These are phyloP conservation scores for Tylopilus cervinicoccineus DNA, from an alignment of 768 basidiomycete species.

Conservation along the genomic window DNA sequence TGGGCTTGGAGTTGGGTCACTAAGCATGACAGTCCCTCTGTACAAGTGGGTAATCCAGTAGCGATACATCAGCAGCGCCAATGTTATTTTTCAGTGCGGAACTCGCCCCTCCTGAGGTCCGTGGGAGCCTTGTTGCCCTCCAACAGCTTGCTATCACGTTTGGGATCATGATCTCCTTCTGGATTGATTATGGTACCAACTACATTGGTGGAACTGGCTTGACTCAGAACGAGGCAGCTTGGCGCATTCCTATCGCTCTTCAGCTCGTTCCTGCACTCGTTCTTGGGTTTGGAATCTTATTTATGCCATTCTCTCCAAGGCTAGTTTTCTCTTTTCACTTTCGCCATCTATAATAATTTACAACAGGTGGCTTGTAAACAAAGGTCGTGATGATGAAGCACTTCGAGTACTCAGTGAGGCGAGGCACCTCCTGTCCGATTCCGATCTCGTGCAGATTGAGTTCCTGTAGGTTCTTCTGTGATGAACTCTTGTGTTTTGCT, in stretches of 20 bases:
- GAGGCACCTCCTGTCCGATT: too few species aligned
- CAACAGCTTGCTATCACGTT: conserved; percentile 83
- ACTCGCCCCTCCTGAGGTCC: conserved; percentile 77
- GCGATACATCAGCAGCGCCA: background rate
- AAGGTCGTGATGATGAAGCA: too few species aligned
- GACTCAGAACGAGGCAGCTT: conserved; percentile 62
- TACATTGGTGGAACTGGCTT: conserved; percentile 62
- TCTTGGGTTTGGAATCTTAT: conserved; percentile 65
- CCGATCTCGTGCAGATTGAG: too few species aligned
- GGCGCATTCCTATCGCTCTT: conserved; percentile 70
- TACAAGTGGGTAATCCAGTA: conserved; percentile 52
- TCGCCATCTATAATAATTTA: too few species aligned
- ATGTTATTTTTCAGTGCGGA: conserved; percentile 32
- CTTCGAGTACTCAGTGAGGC: too few species aligned
- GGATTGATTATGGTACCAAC: conserved; percentile 54
- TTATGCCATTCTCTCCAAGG: conserved; percentile 80
- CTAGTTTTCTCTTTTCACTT: conserved; percentile 20
- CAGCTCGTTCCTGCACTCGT: conserved; percentile 73
- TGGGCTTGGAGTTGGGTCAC: conserved; percentile 76
- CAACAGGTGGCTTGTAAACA: too few species aligned
- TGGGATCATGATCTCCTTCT: conserved; percentile 64
- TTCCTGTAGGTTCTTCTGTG: too few species aligned
- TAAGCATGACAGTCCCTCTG: conserved; percentile 80
- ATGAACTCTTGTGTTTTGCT: too few species aligned
- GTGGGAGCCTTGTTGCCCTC: conserved; percentile 75